Conservation (phyloP, 768 basidiomycete genomes). For the Tremella yokohamensis region DNA sequence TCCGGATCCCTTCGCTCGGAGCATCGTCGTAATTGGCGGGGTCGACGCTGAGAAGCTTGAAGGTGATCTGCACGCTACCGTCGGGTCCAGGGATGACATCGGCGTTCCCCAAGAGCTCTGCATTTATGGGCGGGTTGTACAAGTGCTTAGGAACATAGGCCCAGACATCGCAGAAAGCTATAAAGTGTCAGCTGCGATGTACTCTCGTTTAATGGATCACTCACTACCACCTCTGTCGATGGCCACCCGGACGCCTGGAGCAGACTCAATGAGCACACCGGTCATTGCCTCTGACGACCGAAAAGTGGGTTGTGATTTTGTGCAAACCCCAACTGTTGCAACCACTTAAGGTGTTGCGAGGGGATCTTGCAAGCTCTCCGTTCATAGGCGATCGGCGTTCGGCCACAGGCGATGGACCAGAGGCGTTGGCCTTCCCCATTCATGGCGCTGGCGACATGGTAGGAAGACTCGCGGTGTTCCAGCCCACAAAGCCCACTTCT, state of each 20-base stretch:
- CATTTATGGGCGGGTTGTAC: not conserved
- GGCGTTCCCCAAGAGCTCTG: slow-evolving; percentile 28
- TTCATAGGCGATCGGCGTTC: no score
- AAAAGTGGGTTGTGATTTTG: no score
- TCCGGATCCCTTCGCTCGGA: slow-evolving; percentile 52
- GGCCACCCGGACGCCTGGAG: slow-evolving; percentile 14
- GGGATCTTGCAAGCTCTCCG: no score
- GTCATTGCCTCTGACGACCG: not conserved
- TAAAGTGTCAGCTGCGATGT: no score
- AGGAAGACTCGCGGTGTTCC: no score
- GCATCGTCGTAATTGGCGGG: slow-evolving; percentile 63
- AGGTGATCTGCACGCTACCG: slow-evolving; percentile 27
- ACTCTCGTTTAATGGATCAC: no score
- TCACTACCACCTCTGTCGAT: slow-evolving; percentile 60
- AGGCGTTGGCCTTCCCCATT: no score
- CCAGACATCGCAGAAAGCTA: slow-evolving; percentile 36
- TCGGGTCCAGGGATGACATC: slow-evolving; percentile 22
- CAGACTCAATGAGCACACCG: not conserved
- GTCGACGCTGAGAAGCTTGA: slow-evolving; percentile 81
- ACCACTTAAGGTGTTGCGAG: no score
- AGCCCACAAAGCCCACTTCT: no score
- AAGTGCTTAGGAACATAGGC: slow-evolving; percentile 26
- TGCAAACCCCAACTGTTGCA: no score
- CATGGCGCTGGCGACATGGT: no score
- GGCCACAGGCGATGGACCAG: no score